A percentile compares a stretch with the other conserved stretches of the same genome.
Evolutionary conservation across 2,329 filamentous ascomycete genomes (phyloP).

Genomic region (Aspergillus pseudonomiae): DNA sequence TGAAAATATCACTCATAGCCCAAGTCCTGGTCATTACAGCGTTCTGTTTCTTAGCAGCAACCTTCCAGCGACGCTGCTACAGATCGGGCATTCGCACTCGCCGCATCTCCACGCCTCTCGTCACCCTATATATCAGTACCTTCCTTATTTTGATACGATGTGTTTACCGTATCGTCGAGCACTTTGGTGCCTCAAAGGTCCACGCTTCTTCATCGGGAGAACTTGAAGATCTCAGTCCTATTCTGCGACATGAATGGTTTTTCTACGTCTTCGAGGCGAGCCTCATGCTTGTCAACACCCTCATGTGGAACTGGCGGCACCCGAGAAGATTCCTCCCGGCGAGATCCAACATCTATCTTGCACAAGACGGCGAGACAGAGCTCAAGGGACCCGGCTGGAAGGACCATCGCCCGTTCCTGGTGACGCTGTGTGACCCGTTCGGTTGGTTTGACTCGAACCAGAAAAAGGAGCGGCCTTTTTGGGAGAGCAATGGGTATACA

Average conservation of each 20-base stretch:
- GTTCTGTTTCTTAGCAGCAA: constrained; percentile 19
- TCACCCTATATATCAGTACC: constrained; percentile 56
- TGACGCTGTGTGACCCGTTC: constrained; percentile 49
- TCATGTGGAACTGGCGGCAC: constrained; percentile 56
- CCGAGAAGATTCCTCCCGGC: constrained; percentile 56
- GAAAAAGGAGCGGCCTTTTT: neutral
- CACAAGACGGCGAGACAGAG: constrained; percentile 39
- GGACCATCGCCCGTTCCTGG: constrained; percentile 49
- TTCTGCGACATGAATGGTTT: constrained; percentile 62
- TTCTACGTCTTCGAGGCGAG: constrained; percentile 62
- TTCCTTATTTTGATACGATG: constrained; percentile 54
- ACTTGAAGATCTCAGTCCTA: constrained; percentile 41
- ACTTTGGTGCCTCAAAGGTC: constrained; percentile 52
- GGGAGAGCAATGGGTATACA: constrained; percentile 5
- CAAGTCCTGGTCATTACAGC: constrained; percentile 23
- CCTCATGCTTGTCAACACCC: constrained; percentile 57
- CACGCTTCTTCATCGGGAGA: constrained; percentile 37
- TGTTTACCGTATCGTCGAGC: constrained; percentile 60
- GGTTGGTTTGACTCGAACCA: constrained; percentile 18
- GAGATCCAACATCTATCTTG: constrained; percentile 54
- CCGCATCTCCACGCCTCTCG: constrained; percentile 42
- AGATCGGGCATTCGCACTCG: constrained; percentile 20
- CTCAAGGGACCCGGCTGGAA: constrained; percentile 52
- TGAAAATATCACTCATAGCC: constrained; percentile 51
- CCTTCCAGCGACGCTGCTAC: constrained; percentile 22